These are phyloP conservation scores for Helotiales sp. DNA, from an alignment of 2,329 filamentous ascomycete genomes.

Conservation along the genomic window DNA sequence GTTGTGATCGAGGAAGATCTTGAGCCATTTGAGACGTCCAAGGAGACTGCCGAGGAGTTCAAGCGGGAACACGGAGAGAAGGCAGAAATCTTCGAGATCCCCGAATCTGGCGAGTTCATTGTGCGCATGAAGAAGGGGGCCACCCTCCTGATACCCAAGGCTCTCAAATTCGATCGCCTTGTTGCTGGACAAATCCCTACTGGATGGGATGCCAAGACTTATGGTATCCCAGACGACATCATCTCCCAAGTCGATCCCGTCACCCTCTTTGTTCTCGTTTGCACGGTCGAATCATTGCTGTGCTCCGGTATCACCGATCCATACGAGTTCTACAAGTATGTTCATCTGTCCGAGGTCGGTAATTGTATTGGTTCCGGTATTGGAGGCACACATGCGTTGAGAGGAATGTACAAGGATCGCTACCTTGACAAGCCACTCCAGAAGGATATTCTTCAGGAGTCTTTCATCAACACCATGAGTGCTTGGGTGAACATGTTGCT, in stretches of 20 bases:
- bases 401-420: constrained; percentile 97
- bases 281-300: constrained; percentile 86
- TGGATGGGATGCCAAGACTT: constrained; percentile 94
- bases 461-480: constrained; percentile 99
- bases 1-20: constrained; percentile 97
- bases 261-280: constrained; percentile 91
- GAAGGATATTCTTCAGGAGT: constrained; percentile 98
- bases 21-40: constrained; percentile 94
- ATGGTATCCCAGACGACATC: constrained; percentile 96
- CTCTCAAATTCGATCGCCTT: constrained; percentile 92
- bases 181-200: constrained; percentile 97
- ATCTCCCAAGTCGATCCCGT: constrained; percentile 97
- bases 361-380: constrained; percentile 99
- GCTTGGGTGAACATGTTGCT: constrained; percentile 99
- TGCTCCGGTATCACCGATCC: constrained; percentile 96
- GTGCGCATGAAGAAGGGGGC: constrained; percentile 96
- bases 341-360: constrained; percentile 95
- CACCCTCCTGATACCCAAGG: constrained; percentile 93
- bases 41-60: constrained; percentile 97
- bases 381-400: constrained; percentile 87
- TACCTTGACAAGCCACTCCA: constrained; percentile 96
- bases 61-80: constrained; percentile 96
- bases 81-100: constrained; percentile 94
- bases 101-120: constrained; percentile 90
- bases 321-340: constrained; percentile 99